Percentiles rank a stretch among this genome's conserved stretches.
Evolutionary conservation across 768 basidiomycete species (phyloP).

Genomic region (Antrodiella citrinella): DNA sequence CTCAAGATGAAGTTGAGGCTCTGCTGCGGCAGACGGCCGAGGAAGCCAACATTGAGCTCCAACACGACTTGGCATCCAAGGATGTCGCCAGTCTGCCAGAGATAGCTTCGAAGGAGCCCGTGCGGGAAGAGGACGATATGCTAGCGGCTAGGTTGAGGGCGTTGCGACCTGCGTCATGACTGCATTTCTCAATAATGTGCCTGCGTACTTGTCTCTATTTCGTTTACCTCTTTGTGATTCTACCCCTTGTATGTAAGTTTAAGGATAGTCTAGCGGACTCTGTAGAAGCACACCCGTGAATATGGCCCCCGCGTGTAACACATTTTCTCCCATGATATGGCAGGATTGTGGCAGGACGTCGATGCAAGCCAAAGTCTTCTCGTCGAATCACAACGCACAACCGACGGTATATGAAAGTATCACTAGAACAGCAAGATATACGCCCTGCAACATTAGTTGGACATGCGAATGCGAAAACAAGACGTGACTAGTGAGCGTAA

Average conservation of each 20-base stretch:
- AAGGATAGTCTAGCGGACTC: neutral
- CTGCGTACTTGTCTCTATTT: neutral
- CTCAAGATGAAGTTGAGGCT: slow-evolving; percentile 93
- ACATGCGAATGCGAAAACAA: neutral
- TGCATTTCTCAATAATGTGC: neutral
- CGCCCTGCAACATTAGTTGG: neutral
- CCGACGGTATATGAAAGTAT: neutral
- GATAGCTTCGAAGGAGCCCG: slow-evolving; percentile 37
- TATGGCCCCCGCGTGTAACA: neutral
- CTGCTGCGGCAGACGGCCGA: slow-evolving; percentile 93
- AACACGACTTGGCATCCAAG: slow-evolving; percentile 77
- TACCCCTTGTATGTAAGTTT: neutral
- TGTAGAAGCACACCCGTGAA: neutral
- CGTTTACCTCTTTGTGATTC: neutral
- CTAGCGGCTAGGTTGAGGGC: slow-evolving; percentile 86
- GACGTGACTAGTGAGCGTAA: slow-evolving; percentile 8
- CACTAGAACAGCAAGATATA: neutral
- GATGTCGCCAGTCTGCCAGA: slow-evolving; percentile 55
- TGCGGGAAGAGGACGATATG: slow-evolving; percentile 68
- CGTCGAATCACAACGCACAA: slow-evolving; percentile 1
- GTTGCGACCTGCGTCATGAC: slow-evolving; percentile 64
- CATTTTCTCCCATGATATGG: slow-evolving; percentile 12
- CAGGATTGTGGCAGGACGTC: too few relatives aligned
- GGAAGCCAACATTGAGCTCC: slow-evolving; percentile 91
- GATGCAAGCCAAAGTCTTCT: too few relatives aligned